A percentile compares a stretch with the other conserved stretches of the same genome.
phyloP scores from a whole-genome alignment of 2,329 filamentous ascomycete genomes.

The Chaetomium strumarium region DNA sequence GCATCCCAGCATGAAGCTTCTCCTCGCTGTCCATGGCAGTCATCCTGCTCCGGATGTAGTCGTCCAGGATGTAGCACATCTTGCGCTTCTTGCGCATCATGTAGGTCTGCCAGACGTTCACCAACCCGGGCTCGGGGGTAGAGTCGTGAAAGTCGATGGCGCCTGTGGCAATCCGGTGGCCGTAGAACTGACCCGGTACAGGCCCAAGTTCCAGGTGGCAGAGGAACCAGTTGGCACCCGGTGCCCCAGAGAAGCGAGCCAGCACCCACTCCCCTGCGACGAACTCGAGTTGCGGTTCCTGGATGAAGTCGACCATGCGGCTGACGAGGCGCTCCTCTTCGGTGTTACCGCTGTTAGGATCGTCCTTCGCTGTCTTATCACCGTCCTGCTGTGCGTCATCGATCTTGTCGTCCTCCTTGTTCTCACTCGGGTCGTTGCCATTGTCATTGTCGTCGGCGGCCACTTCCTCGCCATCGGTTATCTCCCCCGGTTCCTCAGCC shows the following conservation, averaged over 20 bases:
- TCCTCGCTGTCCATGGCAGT: constrained; percentile 16
- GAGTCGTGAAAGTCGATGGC: constrained; percentile 32
- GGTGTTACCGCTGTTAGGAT: constrained; percentile 10
- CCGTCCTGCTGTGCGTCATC: no score
- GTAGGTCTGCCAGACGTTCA: constrained; percentile 27
- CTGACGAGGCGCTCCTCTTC: constrained; percentile 23
- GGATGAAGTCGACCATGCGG: constrained; percentile 29
- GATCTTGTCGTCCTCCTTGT: not conserved
- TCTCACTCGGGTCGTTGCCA: not conserved
- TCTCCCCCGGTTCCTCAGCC: not conserved
- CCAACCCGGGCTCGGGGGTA: constrained; percentile 26
- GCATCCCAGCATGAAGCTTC: constrained; percentile 15
- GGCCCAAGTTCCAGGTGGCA: constrained; percentile 30
- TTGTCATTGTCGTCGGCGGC: not conserved
- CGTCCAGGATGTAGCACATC: constrained; percentile 25
- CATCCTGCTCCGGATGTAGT: constrained; percentile 23
- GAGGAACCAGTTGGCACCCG: constrained; percentile 31
- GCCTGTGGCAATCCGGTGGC: constrained; percentile 26
- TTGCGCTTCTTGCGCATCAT: constrained; percentile 28
- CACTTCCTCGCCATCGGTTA: not conserved
- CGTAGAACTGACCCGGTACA: constrained; percentile 26
- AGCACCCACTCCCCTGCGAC: constrained; percentile 32
- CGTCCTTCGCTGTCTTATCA: not conserved
- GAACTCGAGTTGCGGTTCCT: constrained; percentile 25
- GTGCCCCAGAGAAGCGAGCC: constrained; percentile 28